These are phyloP conservation scores for Plasmodium inui DNA, from an alignment of 169 alveolate genomes.

Conservation along the genomic window DNA sequence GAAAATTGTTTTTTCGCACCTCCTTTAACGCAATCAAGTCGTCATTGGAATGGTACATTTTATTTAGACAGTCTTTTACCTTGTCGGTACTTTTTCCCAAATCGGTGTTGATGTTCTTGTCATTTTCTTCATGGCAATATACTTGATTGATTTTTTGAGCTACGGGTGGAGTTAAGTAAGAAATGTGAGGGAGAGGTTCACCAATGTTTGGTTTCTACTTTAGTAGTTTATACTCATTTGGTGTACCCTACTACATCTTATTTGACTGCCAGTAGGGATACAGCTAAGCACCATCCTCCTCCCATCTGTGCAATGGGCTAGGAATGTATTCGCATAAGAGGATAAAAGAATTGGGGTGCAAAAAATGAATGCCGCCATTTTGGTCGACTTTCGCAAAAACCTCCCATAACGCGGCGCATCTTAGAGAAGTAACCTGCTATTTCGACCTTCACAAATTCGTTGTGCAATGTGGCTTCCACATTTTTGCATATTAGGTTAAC, in stretches of 20 bases:
- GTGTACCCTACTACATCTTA: neutral
- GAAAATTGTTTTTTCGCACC: slow-evolving; percentile 39
- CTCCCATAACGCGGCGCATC: neutral
- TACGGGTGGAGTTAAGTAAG: neutral
- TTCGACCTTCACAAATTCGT: slow-evolving; percentile 75
- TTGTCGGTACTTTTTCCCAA: slow-evolving; percentile 35
- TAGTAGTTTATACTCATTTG: neutral
- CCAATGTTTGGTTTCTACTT: neutral
- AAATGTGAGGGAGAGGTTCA: neutral
- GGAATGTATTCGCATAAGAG: neutral
- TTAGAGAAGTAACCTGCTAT: slow-evolving; percentile 32
- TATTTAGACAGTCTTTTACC: slow-evolving; percentile 20
- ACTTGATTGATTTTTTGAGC: slow-evolving; percentile 67
- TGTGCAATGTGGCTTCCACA: slow-evolving; percentile 69
- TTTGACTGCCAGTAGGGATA: neutral
- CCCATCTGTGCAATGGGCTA: neutral
- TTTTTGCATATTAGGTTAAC: slow-evolving; percentile 69
- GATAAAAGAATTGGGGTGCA: neutral
- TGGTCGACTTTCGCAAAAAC: neutral
- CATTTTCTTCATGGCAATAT: slow-evolving; percentile 50
- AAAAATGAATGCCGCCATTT: neutral
- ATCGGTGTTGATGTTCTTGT: slow-evolving; percentile 19
- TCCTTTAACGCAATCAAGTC: slow-evolving; percentile 23
- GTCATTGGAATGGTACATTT: slow-evolving; percentile 32
- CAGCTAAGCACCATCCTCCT: neutral